Conservation (phyloP, 2,329 filamentous ascomycete genomes). For the Rasamsonia emersonii region DNA sequence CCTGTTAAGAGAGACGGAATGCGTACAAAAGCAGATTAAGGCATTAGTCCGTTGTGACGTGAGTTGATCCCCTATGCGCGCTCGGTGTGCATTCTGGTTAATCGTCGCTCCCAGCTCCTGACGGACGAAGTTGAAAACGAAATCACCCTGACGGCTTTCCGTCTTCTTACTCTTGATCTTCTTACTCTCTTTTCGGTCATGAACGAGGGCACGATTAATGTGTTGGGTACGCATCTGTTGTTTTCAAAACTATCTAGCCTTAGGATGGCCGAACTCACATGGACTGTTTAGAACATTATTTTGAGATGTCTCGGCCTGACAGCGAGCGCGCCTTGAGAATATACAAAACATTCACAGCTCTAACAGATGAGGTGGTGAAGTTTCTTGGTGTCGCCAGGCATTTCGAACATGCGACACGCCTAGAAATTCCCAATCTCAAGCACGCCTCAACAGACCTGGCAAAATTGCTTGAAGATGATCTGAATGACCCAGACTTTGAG, state of each 20-base stretch:
- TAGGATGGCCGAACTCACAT: no score
- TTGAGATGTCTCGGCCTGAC: constrained; percentile 93
- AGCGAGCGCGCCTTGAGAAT: constrained; percentile 86
- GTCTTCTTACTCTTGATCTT: constrained; percentile 81
- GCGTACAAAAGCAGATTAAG: constrained; percentile 77
- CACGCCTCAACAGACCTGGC: constrained; percentile 90
- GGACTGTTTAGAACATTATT: constrained; percentile 70
- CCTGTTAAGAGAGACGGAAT: constrained; percentile 80
- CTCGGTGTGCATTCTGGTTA: no score
- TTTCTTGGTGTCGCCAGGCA: constrained; percentile 81
- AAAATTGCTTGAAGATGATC: constrained; percentile 83
- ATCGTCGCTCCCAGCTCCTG: constrained; percentile 53
- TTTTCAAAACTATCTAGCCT: constrained; percentile 91
- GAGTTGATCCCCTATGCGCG: no score
- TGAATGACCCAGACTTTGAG: constrained; percentile 92
- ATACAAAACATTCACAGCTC: constrained; percentile 83
- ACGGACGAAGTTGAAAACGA: constrained; percentile 89
- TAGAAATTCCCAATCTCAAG: constrained; percentile 94
- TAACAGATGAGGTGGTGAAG: constrained; percentile 86
- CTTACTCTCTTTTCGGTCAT: constrained; percentile 86
- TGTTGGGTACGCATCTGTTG: constrained; percentile 58
- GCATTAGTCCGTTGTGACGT: constrained; percentile 86
- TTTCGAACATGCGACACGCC: constrained; percentile 81
- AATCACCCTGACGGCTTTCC: constrained; percentile 89
- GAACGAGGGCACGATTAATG: constrained; percentile 95